Conservation (phyloP, 148 eudicot species). For the Amaranthus palmeri region DNA sequence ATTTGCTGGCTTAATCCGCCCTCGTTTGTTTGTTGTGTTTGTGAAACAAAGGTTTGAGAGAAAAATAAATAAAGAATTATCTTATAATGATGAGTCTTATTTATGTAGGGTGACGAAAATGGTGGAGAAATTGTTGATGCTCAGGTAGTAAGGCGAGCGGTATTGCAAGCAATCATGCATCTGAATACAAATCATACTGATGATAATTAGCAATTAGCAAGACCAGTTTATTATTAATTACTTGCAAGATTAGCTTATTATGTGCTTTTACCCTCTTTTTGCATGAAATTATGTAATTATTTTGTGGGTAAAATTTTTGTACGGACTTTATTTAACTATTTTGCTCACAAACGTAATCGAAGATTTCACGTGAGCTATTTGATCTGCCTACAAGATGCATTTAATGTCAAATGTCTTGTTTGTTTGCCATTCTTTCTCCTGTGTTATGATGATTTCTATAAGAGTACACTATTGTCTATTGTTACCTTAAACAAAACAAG, state of each 20-base stretch:
- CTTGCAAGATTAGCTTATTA: slow-evolving; percentile 3
- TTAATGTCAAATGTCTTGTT: too few relatives aligned
- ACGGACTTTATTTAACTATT: neutral
- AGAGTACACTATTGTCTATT: too few relatives aligned
- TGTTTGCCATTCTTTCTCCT: too few relatives aligned
- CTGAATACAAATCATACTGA: slow-evolving; percentile 40
- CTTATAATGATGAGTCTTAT: neutral
- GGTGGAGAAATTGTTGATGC: slow-evolving; percentile 51
- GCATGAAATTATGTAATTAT: slow-evolving; percentile 7
- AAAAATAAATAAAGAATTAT: neutral
- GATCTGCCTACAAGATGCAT: neutral
- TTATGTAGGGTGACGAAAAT: slow-evolving; percentile 46
- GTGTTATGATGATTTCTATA: too few relatives aligned
- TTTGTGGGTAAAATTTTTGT: slow-evolving; percentile 19
- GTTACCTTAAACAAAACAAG: too few relatives aligned
- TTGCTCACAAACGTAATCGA: slow-evolving; percentile 31
- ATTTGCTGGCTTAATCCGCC: neutral
- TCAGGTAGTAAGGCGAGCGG: slow-evolving; percentile 51
- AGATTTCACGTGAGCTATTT: slow-evolving; percentile 26
- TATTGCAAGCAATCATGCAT: slow-evolving; percentile 59
- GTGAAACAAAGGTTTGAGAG: too few relatives aligned
- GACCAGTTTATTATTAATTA: slow-evolving; percentile 14
- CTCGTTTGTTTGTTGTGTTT: neutral
- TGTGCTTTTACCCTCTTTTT: slow-evolving; percentile 6
- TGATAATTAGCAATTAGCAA: slow-evolving; percentile 12